Evolutionary conservation across 1,284 basidiomycete species (phyloP).

Genomic region (Microbotryum saponariae): DNA sequence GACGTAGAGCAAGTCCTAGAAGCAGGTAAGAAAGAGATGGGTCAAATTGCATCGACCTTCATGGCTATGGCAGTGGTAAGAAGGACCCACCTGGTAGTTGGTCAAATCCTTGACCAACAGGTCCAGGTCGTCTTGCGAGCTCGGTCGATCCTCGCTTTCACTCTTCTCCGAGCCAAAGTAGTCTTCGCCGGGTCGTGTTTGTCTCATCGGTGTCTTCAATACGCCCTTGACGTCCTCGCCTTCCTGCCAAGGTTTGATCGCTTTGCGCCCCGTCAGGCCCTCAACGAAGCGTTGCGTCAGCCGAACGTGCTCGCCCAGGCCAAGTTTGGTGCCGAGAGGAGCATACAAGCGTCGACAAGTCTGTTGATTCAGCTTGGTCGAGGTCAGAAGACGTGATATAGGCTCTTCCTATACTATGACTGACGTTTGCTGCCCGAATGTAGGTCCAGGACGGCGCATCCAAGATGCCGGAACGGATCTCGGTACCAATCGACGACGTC

Average conservation of each 20-base stretch:
- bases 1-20: slow-evolving; percentile 50
- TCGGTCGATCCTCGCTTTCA: not conserved
- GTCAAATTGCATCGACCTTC: not conserved
- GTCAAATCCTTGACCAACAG: slow-evolving; percentile 53
- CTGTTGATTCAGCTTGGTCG: too few relatives aligned
- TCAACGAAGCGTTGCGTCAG: slow-evolving; percentile 58
- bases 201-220: slow-evolving; percentile 25
- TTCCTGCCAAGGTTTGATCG: not conserved
- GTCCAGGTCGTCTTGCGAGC: slow-evolving; percentile 34
- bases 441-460: slow-evolving; percentile 74
- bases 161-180: slow-evolving; percentile 18
- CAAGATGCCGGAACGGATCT: slow-evolving; percentile 65
- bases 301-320: slow-evolving; percentile 70
- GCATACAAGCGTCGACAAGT: slow-evolving; percentile 69
- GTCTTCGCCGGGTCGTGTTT: slow-evolving; percentile 1
- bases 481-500: slow-evolving; percentile 56
- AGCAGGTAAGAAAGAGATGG: slow-evolving; percentile 50
- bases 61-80: not conserved
- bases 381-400: too few relatives aligned
- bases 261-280: slow-evolving; percentile 46
- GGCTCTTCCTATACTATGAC: too few relatives aligned
- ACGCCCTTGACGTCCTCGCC: slow-evolving; percentile 1
- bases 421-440: slow-evolving; percentile 57
- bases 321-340: slow-evolving; percentile 70
- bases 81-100: slow-evolving; percentile 45